A percentile compares a stretch with the other conserved stretches of the same genome.
These are phyloP conservation scores for Thalassiosira allenii DNA, from an alignment of 352 stramenopile genomes.

Conservation along the genomic window DNA sequence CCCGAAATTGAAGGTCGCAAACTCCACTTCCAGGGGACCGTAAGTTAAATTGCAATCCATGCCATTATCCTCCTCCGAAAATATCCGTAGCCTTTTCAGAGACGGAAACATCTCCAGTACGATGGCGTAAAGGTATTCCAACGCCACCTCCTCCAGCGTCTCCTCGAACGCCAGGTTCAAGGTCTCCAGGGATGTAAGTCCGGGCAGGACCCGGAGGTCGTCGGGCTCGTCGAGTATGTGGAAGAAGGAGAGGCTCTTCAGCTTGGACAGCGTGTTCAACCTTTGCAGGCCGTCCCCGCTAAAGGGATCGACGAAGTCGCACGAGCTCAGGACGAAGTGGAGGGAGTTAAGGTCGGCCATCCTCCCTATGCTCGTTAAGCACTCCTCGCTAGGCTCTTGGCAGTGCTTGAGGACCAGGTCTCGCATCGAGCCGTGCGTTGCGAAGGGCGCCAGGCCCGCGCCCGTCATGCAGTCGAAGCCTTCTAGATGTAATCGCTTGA, in stretches of 20 bases:
- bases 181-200: conserved; percentile 43
- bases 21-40: conserved; percentile 45
- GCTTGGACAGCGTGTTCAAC: conserved; percentile 31
- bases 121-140: conserved; percentile 32
- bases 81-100: conserved; percentile 45
- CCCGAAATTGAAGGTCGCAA: conserved; percentile 34
- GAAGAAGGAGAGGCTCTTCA: conserved; percentile 50
- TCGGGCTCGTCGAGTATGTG: conserved; percentile 40
- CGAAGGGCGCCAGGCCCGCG: conserved; percentile 35
- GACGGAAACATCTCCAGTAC: conserved; percentile 33
- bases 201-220: conserved; percentile 35
- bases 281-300: conserved; percentile 28
- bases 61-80: conserved; percentile 35
- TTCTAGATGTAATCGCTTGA: conserved; percentile 44
- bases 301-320: conserved; percentile 43
- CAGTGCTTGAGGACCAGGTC: conserved; percentile 50
- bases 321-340: conserved; percentile 41
- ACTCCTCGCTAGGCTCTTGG: conserved; percentile 45
- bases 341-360: conserved; percentile 48
- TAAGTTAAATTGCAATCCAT: background rate
- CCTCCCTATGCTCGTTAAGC: conserved; percentile 26
- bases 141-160: conserved; percentile 19
- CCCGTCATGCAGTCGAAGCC: conserved; percentile 52
- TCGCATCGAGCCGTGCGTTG: conserved; percentile 4
- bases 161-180: conserved; percentile 55